Base-by-base conservation (phyloP, 2,329 filamentous ascomycete species). In the Cladosporium sphaerospermum region DNA sequence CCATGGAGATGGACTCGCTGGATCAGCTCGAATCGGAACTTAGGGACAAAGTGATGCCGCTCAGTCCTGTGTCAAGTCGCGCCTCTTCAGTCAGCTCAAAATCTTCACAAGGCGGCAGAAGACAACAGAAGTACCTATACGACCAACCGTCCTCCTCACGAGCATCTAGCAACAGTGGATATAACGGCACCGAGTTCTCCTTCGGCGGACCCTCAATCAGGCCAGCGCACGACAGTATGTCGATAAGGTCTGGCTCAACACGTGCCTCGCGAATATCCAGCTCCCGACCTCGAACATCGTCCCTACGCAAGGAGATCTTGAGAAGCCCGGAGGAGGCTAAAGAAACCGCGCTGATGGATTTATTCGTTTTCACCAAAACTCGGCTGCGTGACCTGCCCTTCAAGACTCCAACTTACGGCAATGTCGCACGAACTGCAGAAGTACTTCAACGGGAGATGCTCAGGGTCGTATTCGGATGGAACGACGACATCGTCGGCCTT, bases 391-490 rank as follows among this genome's bases (percentile, higher is more conserved):
- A 96, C 58, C 82, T 96, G 3, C 85, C 88, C 0, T 95, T 95
- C 66, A 84, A 86, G 62, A 82, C 86, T 45, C 82, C 84, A 0
- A 78, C 83, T 42, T 75, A 77, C 43, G 74, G 70, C 28, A 67
- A 68, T 41, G 68, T 67, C 40, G 66, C 60, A 31, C 61, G 71
- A 11, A 74, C 68, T 6, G 71, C 82, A 8, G 86, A 96, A 61
- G 85, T 95, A 60, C 78, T 96, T 42, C 84, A 92, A 45, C 80
- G 80, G 44, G 91, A 96, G 69, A 96, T 99, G 91, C 78, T 99
- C 4, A 88, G 80, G 60, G 86, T 91, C 5, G 90, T 99, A 2
- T 99, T 99, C 69, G 93, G 93, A 3, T 99, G 93, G 91, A 85
- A 92, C 49, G 84, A 85, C 52, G 89, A 95, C 61, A 84, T 92